Conservation (phyloP, 371 early-diverging fungal species). For the Basidiobolus meristosporus region DNA sequence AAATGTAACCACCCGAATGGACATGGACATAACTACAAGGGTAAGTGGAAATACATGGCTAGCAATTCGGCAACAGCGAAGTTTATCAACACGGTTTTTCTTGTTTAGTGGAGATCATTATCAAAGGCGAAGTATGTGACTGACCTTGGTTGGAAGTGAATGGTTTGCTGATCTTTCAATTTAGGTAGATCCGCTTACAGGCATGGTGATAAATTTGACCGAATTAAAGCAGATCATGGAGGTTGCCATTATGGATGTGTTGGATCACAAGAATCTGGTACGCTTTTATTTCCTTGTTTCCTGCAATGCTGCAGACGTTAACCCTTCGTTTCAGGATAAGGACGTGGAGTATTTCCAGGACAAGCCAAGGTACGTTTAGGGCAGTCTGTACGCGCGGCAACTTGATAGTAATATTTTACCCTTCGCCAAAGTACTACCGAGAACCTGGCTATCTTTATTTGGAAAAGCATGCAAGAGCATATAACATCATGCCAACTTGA, state of each 20-base stretch:
- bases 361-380: slow-evolving; percentile 22
- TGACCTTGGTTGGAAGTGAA: background rate
- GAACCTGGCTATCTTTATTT: slow-evolving; percentile 71
- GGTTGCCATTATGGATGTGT: slow-evolving; percentile 40
- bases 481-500: slow-evolving; percentile 21
- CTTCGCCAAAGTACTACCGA: slow-evolving; percentile 57
- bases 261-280: slow-evolving; percentile 75
- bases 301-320: no score
- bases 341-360: slow-evolving; percentile 55
- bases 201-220: slow-evolving; percentile 74
- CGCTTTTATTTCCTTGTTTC: no score
- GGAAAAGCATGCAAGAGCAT: slow-evolving; percentile 32
- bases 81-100: no score
- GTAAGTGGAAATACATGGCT: no score
- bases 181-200: slow-evolving; percentile 44
- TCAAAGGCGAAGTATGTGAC: slow-evolving; percentile 31
- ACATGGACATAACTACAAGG: slow-evolving; percentile 84
- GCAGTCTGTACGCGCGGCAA: no score
- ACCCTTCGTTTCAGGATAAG: no score
- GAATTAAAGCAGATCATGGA: slow-evolving; percentile 63
- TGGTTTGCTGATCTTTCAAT: background rate
- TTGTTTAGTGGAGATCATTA: slow-evolving; percentile 54
- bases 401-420: no score
- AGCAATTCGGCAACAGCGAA: no score
- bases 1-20: slow-evolving; percentile 74